Conservation (phyloP, 179 eudicot species). For the Nepenthes alata region DNA sequence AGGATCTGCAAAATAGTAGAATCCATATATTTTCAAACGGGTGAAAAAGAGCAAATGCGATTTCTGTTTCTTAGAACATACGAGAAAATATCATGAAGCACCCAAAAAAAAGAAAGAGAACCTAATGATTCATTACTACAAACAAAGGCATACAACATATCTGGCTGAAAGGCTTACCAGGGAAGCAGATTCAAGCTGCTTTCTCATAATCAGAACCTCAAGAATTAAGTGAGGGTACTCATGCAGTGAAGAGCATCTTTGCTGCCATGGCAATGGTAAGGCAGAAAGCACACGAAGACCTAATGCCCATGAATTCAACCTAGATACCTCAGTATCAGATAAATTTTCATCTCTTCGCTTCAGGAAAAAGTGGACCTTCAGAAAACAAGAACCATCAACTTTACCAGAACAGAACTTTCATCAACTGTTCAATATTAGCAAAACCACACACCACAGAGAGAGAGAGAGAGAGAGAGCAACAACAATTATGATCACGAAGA, state of each 20-base stretch:
- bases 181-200: conserved; percentile 90
- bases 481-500: background rate
- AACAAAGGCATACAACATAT: background rate
- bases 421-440: background rate
- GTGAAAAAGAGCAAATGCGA: too few species aligned
- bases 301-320: conserved; percentile 93
- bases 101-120: conserved; percentile 3
- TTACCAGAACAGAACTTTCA: background rate
- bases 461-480: background rate
- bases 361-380: conserved; percentile 93
- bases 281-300: conserved; percentile 93
- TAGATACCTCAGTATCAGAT: conserved; percentile 68
- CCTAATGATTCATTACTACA: background rate
- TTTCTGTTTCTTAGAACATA: too few species aligned
- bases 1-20: conserved; percentile 46
- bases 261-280: conserved; percentile 98
- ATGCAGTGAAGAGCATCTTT: conserved; percentile 90
- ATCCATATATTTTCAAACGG: too few species aligned
- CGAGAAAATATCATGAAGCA: background rate
- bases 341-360: conserved; percentile 87
- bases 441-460: conserved; percentile 1
- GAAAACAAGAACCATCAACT: conserved; percentile 1
- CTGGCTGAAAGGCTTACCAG: conserved; percentile 37
- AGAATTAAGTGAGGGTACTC: conserved; percentile 92
- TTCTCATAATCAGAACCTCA: conserved; percentile 93